Evolutionary conservation across 371 early-diverging fungal genomes (phyloP).

Genomic region (Thermomucor indicae-seudaticae): DNA sequence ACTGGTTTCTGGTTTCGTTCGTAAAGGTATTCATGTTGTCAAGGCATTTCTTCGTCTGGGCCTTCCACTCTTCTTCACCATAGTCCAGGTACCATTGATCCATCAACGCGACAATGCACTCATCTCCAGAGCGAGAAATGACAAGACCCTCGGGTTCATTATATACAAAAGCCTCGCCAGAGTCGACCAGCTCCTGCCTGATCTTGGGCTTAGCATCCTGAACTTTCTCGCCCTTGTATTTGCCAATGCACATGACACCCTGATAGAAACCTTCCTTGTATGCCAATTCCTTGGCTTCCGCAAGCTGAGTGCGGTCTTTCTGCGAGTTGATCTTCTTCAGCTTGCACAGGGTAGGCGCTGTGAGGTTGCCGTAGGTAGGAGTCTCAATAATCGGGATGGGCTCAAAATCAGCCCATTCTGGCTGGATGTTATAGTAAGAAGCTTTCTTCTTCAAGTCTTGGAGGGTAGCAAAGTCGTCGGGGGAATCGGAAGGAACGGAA

Average conservation of each 20-base stretch:
- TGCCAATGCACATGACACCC: slow-evolving; percentile 87
- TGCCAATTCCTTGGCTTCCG: slow-evolving; percentile 90
- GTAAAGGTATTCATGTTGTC: slow-evolving; percentile 81
- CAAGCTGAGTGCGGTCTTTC: slow-evolving; percentile 90
- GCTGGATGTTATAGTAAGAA: slow-evolving; percentile 85
- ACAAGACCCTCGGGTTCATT: slow-evolving; percentile 97
- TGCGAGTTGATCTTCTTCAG: slow-evolving; percentile 92
- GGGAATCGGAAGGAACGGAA: slow-evolving; percentile 97
- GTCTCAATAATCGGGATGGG: slow-evolving; percentile 88
- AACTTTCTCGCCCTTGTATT: slow-evolving; percentile 77
- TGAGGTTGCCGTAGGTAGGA: slow-evolving; percentile 80
- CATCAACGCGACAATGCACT: slow-evolving; percentile 97
- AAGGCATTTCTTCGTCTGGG: slow-evolving; percentile 76
- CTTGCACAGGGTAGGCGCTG: slow-evolving; percentile 81
- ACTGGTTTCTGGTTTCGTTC: slow-evolving; percentile 86
- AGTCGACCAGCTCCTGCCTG: slow-evolving; percentile 67
- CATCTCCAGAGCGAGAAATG: slow-evolving; percentile 96
- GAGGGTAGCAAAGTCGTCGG: slow-evolving; percentile 92
- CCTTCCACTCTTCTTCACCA: slow-evolving; percentile 93
- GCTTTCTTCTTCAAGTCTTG: slow-evolving; percentile 92
- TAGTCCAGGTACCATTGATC: slow-evolving; percentile 99
- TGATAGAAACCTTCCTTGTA: slow-evolving; percentile 98
- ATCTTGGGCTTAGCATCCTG: slow-evolving; percentile 92
- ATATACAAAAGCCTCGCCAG: slow-evolving; percentile 81
- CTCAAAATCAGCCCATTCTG: slow-evolving; percentile 86